These are phyloP conservation scores for Jamesozyma gamospora DNA, from an alignment of 805 yeast genomes.

Conservation along the genomic window DNA sequence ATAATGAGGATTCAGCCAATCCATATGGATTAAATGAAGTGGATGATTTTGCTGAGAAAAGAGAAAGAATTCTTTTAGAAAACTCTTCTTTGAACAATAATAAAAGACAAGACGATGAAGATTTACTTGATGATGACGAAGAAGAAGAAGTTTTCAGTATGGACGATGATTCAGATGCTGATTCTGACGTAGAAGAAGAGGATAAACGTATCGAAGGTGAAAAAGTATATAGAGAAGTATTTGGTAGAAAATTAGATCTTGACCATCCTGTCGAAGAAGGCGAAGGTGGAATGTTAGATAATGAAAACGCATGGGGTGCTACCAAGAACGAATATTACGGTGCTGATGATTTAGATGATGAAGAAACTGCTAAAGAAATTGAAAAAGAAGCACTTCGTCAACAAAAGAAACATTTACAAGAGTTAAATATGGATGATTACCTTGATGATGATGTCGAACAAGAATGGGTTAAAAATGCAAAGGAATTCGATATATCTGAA, in stretches of 20 bases:
- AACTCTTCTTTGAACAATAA: slow-evolving; percentile 41
- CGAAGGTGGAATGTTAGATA: slow-evolving; percentile 26
- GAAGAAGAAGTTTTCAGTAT: slow-evolving; percentile 43
- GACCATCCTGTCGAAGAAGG: slow-evolving; percentile 22
- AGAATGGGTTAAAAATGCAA: slow-evolving; percentile 64
- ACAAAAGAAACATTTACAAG: slow-evolving; percentile 71
- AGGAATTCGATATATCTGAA: slow-evolving; percentile 36
- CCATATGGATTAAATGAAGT: slow-evolving; percentile 51
- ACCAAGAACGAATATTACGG: slow-evolving; percentile 42
- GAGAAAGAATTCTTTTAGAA: slow-evolving; percentile 47
- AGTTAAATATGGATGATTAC: slow-evolving; percentile 63
- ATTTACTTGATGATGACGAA: slow-evolving; percentile 34
- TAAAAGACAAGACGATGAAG: slow-evolving; percentile 38
- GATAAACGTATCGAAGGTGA: slow-evolving; percentile 28
- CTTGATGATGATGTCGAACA: slow-evolving; percentile 61
- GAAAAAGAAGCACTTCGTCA: slow-evolving; percentile 82
- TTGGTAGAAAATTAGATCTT: slow-evolving; percentile 25
- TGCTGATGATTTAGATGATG: slow-evolving; percentile 45
- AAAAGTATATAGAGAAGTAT: slow-evolving; percentile 31
- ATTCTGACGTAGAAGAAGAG: slow-evolving; percentile 20
- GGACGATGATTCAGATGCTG: slow-evolving; percentile 14
- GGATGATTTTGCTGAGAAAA: slow-evolving; percentile 53
- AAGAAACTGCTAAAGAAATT: slow-evolving; percentile 64
- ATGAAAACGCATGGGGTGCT: slow-evolving; percentile 41
- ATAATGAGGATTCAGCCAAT: slow-evolving; percentile 10